These are phyloP conservation scores for Dactylonectria macrodidyma DNA, from an alignment of 2,329 filamentous ascomycete species.

Conservation along the genomic window DNA sequence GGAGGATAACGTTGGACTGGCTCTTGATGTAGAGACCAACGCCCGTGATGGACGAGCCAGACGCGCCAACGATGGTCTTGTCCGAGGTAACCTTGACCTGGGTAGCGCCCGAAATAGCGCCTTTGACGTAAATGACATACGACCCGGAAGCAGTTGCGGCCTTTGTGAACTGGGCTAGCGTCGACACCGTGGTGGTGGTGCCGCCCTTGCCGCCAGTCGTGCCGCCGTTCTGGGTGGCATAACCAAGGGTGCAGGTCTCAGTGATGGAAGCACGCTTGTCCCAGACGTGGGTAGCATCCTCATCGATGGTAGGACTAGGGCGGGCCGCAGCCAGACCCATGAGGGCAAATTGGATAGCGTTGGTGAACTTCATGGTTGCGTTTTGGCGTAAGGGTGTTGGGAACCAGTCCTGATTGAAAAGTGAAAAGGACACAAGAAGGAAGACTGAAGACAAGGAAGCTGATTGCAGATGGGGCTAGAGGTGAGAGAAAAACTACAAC, in stretches of 20 bases:
- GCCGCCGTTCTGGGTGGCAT: conserved; percentile 53
- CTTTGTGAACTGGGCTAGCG: conserved; percentile 61
- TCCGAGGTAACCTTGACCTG: conserved; percentile 59
- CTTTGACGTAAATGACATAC: conserved; percentile 58
- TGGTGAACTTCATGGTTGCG: conserved; percentile 51
- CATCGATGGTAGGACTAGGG: conserved; percentile 49
- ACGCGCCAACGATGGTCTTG: conserved; percentile 61
- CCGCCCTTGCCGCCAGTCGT: conserved; percentile 67
- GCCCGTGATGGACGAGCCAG: conserved; percentile 57
- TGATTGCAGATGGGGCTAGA: conserved; percentile 19
- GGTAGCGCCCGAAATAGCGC: conserved; percentile 55
- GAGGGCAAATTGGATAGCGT: conserved; percentile 45
- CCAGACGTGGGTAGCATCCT: conserved; percentile 44
- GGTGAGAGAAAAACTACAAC: background rate
- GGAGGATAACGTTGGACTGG: conserved; percentile 71
- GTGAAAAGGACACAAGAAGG: background rate
- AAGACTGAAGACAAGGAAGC: conserved; percentile 30
- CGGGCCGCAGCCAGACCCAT: conserved; percentile 49
- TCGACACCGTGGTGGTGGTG: conserved; percentile 59
- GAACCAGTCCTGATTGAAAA: conserved; percentile 8
- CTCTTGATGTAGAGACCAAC: conserved; percentile 68
- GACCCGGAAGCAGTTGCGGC: conserved; percentile 61
- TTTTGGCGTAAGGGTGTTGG: background rate
- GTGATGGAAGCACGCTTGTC: conserved; percentile 54
- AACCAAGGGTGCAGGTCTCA: conserved; percentile 53